Percentiles rank a stretch among this genome's conserved stretches.
These are phyloP conservation scores for Alternaria sp. DNA, from an alignment of 2,329 filamentous ascomycete genomes.

Conservation along the genomic window DNA sequence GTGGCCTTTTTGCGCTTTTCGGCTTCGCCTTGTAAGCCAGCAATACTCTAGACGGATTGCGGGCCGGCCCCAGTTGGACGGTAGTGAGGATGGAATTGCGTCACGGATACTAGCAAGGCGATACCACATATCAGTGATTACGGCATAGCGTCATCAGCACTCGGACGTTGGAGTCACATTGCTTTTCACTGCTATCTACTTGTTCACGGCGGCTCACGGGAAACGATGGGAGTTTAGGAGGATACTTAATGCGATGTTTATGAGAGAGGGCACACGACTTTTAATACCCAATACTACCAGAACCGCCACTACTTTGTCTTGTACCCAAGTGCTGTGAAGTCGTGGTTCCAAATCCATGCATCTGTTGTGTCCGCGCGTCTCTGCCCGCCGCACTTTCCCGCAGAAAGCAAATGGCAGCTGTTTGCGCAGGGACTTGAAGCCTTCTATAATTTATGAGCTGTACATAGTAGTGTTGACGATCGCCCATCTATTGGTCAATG, in stretches of 20 bases:
- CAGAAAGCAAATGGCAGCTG: neutral
- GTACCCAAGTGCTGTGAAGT: neutral
- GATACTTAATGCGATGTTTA: slow-evolving; percentile 49
- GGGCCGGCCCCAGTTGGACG: slow-evolving; percentile 40
- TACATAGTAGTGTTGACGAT: neutral
- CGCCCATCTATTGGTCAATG: slow-evolving; percentile 36
- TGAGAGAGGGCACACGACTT: slow-evolving; percentile 47
- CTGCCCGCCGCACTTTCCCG: neutral
- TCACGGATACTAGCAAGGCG: slow-evolving; percentile 28
- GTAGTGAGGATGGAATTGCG: slow-evolving; percentile 37
- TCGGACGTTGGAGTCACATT: slow-evolving; percentile 39
- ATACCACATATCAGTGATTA: slow-evolving; percentile 23
- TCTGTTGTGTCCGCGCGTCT: neutral
- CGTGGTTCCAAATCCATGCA: neutral
- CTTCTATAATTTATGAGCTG: neutral
- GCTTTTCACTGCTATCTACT: slow-evolving; percentile 34
- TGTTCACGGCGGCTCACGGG: slow-evolving; percentile 27
- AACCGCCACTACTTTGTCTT: slow-evolving; percentile 26
- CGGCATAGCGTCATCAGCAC: slow-evolving; percentile 34
- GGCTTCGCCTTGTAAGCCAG: slow-evolving; percentile 64
- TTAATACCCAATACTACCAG: slow-evolving; percentile 43
- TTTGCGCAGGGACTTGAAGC: slow-evolving; percentile 7
- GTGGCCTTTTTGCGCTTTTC: slow-evolving; percentile 64
- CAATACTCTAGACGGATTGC: slow-evolving; percentile 23
- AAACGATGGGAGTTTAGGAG: slow-evolving; percentile 25